A percentile compares a stretch with the other conserved stretches of the same genome.
phyloP scores from a whole-genome alignment of 768 basidiomycete genomes.

The Leccinum obscurum region DNA sequence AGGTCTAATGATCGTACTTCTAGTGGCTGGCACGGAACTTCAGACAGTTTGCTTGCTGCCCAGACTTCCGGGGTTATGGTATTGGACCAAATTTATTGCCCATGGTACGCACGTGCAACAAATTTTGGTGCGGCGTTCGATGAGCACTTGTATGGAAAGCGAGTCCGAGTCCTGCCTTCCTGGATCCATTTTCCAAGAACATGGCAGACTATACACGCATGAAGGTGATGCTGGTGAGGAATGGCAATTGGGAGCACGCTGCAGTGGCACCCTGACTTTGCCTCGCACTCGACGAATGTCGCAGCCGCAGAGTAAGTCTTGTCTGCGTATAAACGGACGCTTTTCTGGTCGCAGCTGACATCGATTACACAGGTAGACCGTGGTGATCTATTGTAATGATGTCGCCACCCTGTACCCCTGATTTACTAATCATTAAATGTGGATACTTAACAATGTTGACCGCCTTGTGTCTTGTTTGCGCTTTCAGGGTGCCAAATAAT shows the following conservation, averaged over 20 bases:
- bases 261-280: constrained; percentile 1
- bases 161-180: constrained; percentile 44
- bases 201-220: constrained; percentile 58
- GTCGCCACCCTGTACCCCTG: constrained; percentile 17
- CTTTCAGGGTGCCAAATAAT: constrained; percentile 2
- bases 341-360: constrained; percentile 13
- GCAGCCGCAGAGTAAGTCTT: constrained; percentile 6
- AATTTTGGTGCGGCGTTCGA: constrained; percentile 61
- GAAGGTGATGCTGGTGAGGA: constrained; percentile 36
- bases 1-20: constrained; percentile 5
- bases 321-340: neutral
- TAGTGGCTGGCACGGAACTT: constrained; percentile 31
- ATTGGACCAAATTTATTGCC: constrained; percentile 51
- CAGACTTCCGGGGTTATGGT: constrained; percentile 50
- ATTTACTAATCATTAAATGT: constrained; percentile 6
- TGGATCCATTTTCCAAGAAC: constrained; percentile 55
- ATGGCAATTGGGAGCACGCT: constrained; percentile 3
- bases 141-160: constrained; percentile 51
- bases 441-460: constrained; percentile 5
- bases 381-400: constrained; percentile 10
- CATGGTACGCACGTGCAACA: constrained; percentile 40
- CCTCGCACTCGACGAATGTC: neutral
- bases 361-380: constrained; percentile 6
- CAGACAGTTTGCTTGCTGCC: constrained; percentile 61
- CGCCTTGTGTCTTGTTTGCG: constrained; percentile 6